These are phyloP conservation scores for Coniella vitis DNA, from an alignment of 2,329 filamentous ascomycete species.

Conservation along the genomic window DNA sequence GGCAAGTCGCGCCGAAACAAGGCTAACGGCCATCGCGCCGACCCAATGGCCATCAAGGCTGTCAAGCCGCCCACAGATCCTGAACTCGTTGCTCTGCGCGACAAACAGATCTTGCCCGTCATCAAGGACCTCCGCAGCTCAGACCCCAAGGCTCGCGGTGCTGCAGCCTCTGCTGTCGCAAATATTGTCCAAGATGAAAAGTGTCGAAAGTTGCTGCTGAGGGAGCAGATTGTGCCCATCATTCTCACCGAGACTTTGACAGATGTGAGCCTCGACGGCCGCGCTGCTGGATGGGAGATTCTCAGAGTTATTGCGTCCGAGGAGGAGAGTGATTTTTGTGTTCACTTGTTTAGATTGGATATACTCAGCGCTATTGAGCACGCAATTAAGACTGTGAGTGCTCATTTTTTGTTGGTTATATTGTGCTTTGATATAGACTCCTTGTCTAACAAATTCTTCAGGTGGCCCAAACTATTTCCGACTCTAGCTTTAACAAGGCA, in stretches of 20 bases:
- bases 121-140: slow-evolving; percentile 53
- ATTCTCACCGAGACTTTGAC: slow-evolving; percentile 58
- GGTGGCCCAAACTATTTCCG: slow-evolving; percentile 23
- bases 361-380: slow-evolving; percentile 47
- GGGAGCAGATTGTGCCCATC: slow-evolving; percentile 59
- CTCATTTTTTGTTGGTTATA: too few species aligned
- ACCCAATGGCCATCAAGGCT: slow-evolving; percentile 47
- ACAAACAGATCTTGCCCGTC: slow-evolving; percentile 56
- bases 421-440: background rate
- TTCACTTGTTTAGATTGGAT: slow-evolving; percentile 58
- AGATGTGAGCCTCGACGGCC: slow-evolving; percentile 55
- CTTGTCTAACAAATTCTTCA: slow-evolving; percentile 12
- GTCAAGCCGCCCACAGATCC: slow-evolving; percentile 57
- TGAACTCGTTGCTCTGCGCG: slow-evolving; percentile 55
- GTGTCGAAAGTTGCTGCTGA: slow-evolving; percentile 57
- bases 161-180: slow-evolving; percentile 52
- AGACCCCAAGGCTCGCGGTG: slow-evolving; percentile 51
- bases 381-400: slow-evolving; percentile 12
- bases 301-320: slow-evolving; percentile 53
- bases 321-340: slow-evolving; percentile 60
- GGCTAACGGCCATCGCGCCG: slow-evolving; percentile 41
- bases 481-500: slow-evolving; percentile 38
- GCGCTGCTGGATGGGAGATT: slow-evolving; percentile 62
- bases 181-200: slow-evolving; percentile 56
- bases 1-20: slow-evolving; percentile 53